phyloP scores from a whole-genome alignment of 2,329 filamentous ascomycete species.

The Juglanconis sp. region DNA sequence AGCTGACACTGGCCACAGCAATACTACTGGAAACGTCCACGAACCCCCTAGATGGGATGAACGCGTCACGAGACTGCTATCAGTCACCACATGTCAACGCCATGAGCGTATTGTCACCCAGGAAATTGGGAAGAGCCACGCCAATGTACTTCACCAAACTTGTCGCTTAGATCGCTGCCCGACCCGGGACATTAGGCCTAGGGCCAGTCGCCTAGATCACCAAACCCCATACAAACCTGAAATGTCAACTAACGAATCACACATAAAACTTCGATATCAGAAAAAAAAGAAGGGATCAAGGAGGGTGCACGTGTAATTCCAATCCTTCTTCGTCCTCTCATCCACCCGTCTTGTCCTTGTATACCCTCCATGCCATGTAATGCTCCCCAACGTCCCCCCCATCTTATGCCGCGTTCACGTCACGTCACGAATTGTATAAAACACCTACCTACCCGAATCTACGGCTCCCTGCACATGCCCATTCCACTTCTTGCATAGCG shows the following conservation, averaged over 20 bases:
- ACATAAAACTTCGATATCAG: neutral
- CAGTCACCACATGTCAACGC: conserved; percentile 16
- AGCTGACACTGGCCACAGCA: conserved; percentile 43
- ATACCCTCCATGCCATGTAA: conserved; percentile 1
- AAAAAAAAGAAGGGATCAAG: neutral
- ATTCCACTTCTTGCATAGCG: conserved; percentile 15
- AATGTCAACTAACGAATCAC: neutral
- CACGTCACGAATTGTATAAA: conserved; percentile 3
- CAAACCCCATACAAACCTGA: neutral
- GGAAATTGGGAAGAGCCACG: neutral
- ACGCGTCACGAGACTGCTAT: neutral
- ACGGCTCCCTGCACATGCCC: conserved; percentile 7
- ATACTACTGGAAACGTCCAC: conserved; percentile 68
- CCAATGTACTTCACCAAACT: neutral
- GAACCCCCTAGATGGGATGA: conserved; percentile 45
- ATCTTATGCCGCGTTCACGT: neutral
- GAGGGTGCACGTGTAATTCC: neutral
- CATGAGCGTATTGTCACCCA: neutral
- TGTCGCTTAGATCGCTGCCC: neutral
- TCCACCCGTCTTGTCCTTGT: neutral
- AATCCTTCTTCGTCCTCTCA: too few species aligned
- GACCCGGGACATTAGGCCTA: neutral
- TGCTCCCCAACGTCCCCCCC: conserved; percentile 5
- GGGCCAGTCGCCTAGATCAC: neutral
- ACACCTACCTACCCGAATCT: neutral